Percentiles rank a stretch among this genome's conserved stretches.
Conservation (phyloP, 73 alveolate species). For the Paramecium pentaurelia region DNA sequence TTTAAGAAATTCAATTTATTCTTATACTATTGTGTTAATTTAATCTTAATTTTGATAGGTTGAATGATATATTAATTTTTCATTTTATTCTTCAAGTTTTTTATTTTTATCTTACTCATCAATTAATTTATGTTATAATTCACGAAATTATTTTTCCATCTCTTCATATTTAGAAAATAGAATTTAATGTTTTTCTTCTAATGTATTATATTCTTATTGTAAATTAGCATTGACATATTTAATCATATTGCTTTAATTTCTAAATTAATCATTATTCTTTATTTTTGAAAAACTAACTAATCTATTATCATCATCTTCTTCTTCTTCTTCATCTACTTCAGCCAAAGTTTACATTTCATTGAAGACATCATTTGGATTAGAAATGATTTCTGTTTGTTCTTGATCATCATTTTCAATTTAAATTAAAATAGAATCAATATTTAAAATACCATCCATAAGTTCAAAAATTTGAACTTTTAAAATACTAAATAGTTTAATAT, state of each 20-base stretch:
- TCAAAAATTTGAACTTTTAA: not conserved
- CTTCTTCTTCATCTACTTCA: not conserved
- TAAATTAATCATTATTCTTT: not conserved
- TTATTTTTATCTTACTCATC: not conserved
- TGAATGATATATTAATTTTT: not conserved
- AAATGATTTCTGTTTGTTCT: not conserved
- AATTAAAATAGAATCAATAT: not conserved
- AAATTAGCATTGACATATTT: not conserved
- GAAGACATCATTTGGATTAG: not conserved
- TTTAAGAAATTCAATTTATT: not conserved
- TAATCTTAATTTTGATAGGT: not conserved
- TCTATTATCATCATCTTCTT: not conserved
- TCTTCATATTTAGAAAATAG: not conserved
- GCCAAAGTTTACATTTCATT: slow-evolving; percentile 21
- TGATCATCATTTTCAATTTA: not conserved
- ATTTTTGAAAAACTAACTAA: not conserved
- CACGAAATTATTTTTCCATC: not conserved
- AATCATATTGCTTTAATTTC: not conserved
- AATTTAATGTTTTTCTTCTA: not conserved
- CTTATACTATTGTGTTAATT: not conserved
- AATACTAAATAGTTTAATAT: not conserved
- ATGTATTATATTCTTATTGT: not conserved
- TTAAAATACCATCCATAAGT: slow-evolving; percentile 4
- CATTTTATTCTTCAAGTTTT: not conserved
- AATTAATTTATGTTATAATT: not conserved